Conservation (phyloP, 257 asterid species). For the Solanum gandarillasii region DNA sequence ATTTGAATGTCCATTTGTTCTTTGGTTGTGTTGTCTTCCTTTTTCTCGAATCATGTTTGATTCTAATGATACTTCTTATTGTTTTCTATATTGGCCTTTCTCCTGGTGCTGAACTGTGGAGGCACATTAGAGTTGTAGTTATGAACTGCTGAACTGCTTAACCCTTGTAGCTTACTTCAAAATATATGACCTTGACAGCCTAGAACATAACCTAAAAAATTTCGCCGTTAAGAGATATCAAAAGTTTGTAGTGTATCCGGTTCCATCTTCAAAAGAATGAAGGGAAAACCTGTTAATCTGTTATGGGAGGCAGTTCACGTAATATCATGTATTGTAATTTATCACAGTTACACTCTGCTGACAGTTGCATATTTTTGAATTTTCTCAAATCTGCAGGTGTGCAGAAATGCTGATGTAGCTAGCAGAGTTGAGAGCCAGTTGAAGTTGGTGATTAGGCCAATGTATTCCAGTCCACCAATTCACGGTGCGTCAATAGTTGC, state of each 20-base stretch:
- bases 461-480: conserved; percentile 95
- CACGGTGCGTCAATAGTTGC: conserved; percentile 98
- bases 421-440: conserved; percentile 95
- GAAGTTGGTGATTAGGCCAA: conserved; percentile 92
- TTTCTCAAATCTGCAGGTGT: conserved; percentile 42
- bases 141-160: background rate
- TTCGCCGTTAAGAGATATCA: no score
- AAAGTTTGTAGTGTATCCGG: background rate
- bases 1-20: background rate
- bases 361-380: background rate
- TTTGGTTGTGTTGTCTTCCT: background rate
- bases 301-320: background rate
- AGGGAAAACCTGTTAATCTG: background rate
- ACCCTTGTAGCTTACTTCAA: background rate
- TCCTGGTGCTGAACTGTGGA: background rate
- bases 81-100: background rate
- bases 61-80: background rate
- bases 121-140: background rate
- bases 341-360: background rate
- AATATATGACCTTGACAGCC: background rate
- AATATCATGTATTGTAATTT: background rate
- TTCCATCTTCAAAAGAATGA: background rate
- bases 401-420: conserved; percentile 74
- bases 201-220: background rate
- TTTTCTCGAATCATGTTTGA: background rate